Conservation (phyloP, 177 flowering plant genomes). For the Vitis hybrid region DNA sequence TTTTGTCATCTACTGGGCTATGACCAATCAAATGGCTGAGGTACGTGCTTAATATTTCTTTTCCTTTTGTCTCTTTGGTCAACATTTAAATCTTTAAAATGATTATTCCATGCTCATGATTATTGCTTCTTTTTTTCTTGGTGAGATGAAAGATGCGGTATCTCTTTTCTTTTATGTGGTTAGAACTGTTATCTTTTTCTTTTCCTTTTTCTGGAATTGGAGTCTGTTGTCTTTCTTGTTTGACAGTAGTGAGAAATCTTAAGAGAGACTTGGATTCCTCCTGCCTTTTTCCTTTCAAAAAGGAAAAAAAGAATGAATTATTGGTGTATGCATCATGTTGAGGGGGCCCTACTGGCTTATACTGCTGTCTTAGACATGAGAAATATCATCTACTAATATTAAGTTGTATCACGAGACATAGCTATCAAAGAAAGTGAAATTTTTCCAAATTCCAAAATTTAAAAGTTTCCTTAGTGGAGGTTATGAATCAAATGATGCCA, state of each 20-base stretch:
- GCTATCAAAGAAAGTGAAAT: too few species aligned
- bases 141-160: neutral
- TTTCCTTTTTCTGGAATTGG: too few species aligned
- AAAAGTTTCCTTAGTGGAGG: too few species aligned
- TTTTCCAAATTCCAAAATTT: too few species aligned
- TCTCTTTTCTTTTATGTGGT: neutral
- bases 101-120: neutral
- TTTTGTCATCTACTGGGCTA: constrained; percentile 40
- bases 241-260: neutral
- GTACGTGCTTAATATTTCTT: constrained; percentile 14
- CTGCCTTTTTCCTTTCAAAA: neutral
- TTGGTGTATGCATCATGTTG: neutral
- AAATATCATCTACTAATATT: neutral
- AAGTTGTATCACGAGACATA: too few species aligned
- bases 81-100: neutral
- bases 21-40: constrained; percentile 35
- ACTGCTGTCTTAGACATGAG: neutral
- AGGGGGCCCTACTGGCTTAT: neutral
- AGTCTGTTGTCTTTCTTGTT: neutral
- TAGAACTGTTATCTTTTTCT: neutral
- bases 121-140: neutral
- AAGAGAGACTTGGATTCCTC: neutral
- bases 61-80: neutral
- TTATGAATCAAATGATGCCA: too few species aligned
- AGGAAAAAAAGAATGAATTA: neutral